Evolutionary conservation across 75 land plant genomes (phyloP), one percentile per base, ranked within the genome.

Genomic region (Selaginella moellendorffii): DNA sequence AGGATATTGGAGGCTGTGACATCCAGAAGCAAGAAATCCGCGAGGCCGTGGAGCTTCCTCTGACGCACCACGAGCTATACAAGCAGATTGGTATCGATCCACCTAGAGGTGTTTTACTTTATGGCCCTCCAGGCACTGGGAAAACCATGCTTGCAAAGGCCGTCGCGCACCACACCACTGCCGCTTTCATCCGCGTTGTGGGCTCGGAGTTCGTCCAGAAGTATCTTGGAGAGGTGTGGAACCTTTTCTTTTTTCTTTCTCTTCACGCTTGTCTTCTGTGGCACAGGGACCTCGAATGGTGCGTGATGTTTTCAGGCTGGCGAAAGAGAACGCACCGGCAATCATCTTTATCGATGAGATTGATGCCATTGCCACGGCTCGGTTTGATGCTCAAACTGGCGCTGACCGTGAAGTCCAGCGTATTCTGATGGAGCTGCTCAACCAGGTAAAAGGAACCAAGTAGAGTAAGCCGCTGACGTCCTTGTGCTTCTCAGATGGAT

Each of bases 131-230:
- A 53, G 89, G 89, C 8, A 85, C 88, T 12, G 88, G 88, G 0
- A 85, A 85, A 68, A 85, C 88, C 8, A 85, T 85, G 88, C 79
- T 86, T 72, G 89, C 89, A 0, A 86, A 86, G 80, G 90, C 90
- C 62, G 90, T 86, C 20, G 90, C 90, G 1, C 69, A 86, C 36
- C 90, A 86, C 53, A 86, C 90, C 1, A 86, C 90, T 22, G 88
- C 90, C 24, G 82, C 86, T 10, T 82, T 82, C 68, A 86, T 86
- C 23, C 73, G 90, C 42, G 90, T 86, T 26, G 90, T 86, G 42
- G 90, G 90, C n/a, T 86, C 90, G 24, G 93, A 87, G 31, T 87
- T 87, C 62, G 91, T 87, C 25, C 91, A 87, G 75, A 87, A 87
- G 69, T 87, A 87, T 61, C 65, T 87, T 63, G 91, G 91, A 65